Evolutionary conservation across 345 rosid genomes (phyloP).

Genomic region (Populus alba): DNA sequence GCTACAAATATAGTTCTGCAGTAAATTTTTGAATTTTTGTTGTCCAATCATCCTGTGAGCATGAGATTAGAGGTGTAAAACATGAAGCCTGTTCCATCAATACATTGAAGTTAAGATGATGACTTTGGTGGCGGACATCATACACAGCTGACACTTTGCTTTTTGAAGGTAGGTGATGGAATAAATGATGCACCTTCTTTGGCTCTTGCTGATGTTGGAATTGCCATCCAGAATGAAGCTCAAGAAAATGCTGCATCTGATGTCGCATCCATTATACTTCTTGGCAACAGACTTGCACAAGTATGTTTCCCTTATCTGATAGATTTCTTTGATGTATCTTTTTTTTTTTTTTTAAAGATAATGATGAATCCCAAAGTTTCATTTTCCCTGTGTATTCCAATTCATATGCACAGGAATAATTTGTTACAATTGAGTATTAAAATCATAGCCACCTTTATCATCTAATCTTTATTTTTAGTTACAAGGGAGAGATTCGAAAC

Average conservation of each 20-base stretch:
- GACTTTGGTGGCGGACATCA: slow-evolving; percentile 9
- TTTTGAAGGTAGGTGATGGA: slow-evolving; percentile 85
- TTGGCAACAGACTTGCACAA: slow-evolving; percentile 80
- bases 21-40: neutral
- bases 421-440: neutral
- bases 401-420: neutral
- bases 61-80: neutral
- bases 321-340: neutral
- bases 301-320: slow-evolving; percentile 32
- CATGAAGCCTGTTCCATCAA: neutral
- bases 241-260: slow-evolving; percentile 92
- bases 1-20: neutral
- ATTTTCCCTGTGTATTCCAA: neutral
- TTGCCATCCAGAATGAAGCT: slow-evolving; percentile 79
- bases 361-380: neutral
- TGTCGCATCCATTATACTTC: slow-evolving; percentile 87
- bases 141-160: neutral
- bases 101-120: neutral
- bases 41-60: neutral
- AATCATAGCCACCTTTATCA: neutral
- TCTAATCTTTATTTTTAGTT: neutral
- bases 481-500: neutral
- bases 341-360: no score
- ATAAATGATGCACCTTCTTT: slow-evolving; percentile 96
- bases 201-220: slow-evolving; percentile 90